A percentile compares a stretch with the other conserved stretches of the same genome.
Conservation (phyloP, 352 stramenopile species). For the Plasmopara muralis region DNA sequence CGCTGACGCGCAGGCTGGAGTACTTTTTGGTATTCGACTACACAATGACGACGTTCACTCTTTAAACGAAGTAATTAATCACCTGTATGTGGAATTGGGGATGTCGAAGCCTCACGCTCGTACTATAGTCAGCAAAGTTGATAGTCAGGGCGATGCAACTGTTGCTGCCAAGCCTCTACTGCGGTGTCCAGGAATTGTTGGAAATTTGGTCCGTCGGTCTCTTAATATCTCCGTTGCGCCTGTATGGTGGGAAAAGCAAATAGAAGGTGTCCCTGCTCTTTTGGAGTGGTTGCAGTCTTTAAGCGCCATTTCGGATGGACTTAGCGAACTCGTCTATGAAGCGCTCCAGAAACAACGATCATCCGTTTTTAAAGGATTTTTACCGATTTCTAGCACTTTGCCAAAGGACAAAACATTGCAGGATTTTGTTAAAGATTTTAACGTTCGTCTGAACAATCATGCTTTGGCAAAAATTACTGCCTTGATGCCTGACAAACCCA, state of each 20-base stretch:
- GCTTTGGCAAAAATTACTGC: slow-evolving; percentile 20
- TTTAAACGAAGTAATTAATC: slow-evolving; percentile 65
- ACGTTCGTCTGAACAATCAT: slow-evolving; percentile 29
- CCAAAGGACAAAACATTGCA: slow-evolving; percentile 21
- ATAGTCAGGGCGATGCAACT: slow-evolving; percentile 49
- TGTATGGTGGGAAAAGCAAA: slow-evolving; percentile 61
- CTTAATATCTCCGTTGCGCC: slow-evolving; percentile 68
- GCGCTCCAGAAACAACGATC: slow-evolving; percentile 46
- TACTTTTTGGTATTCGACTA: slow-evolving; percentile 54
- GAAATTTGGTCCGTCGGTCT: slow-evolving; percentile 47
- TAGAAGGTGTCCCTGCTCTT: slow-evolving; percentile 40
- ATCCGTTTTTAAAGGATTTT: slow-evolving; percentile 29
- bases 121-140: slow-evolving; percentile 45
- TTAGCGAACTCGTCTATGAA: slow-evolving; percentile 64
- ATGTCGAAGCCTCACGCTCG: slow-evolving; percentile 48
- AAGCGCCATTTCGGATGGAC: slow-evolving; percentile 59
- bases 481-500: slow-evolving; percentile 19
- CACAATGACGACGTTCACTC: slow-evolving; percentile 84
- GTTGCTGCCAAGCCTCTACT: slow-evolving; percentile 40
- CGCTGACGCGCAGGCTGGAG: slow-evolving; percentile 6
- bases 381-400: slow-evolving; percentile 23
- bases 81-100: slow-evolving; percentile 46
- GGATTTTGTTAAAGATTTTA: slow-evolving; percentile 32
- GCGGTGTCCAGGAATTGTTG: slow-evolving; percentile 39
- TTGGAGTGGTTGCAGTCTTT: slow-evolving; percentile 73